Evolutionary conservation across 441 rosid species (phyloP), one percentile per base, ranked within the genome.

Genomic region (Gossypium lobatum): DNA sequence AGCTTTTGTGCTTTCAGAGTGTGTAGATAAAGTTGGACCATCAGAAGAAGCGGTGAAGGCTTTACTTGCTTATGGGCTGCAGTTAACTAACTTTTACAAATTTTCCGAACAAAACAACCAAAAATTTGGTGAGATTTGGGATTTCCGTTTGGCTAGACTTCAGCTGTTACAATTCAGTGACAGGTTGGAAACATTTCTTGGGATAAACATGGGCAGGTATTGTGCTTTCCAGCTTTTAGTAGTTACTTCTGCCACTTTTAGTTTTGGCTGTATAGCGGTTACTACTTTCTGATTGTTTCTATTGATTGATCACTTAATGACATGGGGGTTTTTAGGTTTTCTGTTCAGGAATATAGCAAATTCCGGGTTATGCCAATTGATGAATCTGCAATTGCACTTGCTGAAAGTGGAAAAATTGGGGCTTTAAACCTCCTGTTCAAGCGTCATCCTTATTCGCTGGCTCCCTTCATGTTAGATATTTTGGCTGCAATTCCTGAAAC

Each of bases 141-240:
- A 89, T 73, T 82, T 82, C 70, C 89, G 93, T 68, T 74, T 92
- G 82, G 83, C 91, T 71, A 93, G 99, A 85, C 96, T 96, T 80
- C 89, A 86, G 83, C 77, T 96, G 66, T 79, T 91, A 83, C 98
- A 92, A 76, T 96, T 87, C 78, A 77, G 78, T 80, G 99, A 96
- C 80, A 84, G 93, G 78, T 82, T 96, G 72, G 99, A 96, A 88
- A 92, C 98, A 64, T 96, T 80, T 85, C 76, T 93, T 84, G 99
- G 99, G 71, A 89, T 96, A 83, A 96, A 90, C 89, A 96, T 93
- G 99, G 98, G 99, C 89, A 93, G 99, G 99, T 93, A 89, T 78
- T 72, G 39, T 78, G 62, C 65, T 71, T 60, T 75, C 68, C 74
- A 25, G 26, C 61, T 57, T 74, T 16, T 54, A 73, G 5, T 31